Percentiles rank a stretch among this genome's conserved stretches.
Evolutionary conservation across 768 basidiomycete species (phyloP).

Genomic region (Chlorophyllum brunneum): DNA sequence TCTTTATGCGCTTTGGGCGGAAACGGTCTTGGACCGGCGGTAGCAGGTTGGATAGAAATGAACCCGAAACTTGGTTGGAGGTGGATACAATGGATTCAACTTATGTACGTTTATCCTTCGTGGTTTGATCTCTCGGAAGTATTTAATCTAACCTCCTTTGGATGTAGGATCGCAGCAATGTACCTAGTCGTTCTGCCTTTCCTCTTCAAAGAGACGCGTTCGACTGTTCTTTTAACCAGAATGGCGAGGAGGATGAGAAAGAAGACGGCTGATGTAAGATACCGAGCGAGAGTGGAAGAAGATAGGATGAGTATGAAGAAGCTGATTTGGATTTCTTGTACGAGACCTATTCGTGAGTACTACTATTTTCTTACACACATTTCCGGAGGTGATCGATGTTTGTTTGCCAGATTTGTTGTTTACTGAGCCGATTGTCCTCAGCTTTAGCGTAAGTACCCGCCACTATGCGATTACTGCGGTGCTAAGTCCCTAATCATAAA

Average conservation of each 20-base stretch:
- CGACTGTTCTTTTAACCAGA: constrained; percentile 63
- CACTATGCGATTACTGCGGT: constrained; percentile 25
- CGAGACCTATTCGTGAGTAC: constrained; percentile 64
- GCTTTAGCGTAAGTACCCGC: constrained; percentile 59
- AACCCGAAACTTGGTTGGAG: constrained; percentile 24
- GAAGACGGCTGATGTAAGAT: constrained; percentile 58
- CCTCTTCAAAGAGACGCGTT: constrained; percentile 66
- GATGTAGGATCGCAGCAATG: constrained; percentile 43
- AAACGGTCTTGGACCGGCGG: constrained; percentile 23
- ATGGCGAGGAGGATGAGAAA: constrained; percentile 63
- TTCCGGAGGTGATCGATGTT: background rate
- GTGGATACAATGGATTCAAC: constrained; percentile 29
- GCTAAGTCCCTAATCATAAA: constrained; percentile 21
- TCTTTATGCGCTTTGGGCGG: constrained; percentile 40
- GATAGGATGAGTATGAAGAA: constrained; percentile 37
- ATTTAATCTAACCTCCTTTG: background rate
- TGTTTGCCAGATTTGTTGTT: constrained; percentile 49
- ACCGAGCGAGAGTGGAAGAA: constrained; percentile 62
- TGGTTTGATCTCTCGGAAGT: background rate
- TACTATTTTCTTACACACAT: background rate
- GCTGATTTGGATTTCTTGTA: constrained; percentile 67
- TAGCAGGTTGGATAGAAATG: constrained; percentile 27
- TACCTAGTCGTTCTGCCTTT: constrained; percentile 49
- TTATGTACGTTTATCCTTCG: constrained; percentile 19
- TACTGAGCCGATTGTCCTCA: constrained; percentile 71